Conservation (phyloP, 805 yeast genomes). For the Suhomyces sp. region DNA sequence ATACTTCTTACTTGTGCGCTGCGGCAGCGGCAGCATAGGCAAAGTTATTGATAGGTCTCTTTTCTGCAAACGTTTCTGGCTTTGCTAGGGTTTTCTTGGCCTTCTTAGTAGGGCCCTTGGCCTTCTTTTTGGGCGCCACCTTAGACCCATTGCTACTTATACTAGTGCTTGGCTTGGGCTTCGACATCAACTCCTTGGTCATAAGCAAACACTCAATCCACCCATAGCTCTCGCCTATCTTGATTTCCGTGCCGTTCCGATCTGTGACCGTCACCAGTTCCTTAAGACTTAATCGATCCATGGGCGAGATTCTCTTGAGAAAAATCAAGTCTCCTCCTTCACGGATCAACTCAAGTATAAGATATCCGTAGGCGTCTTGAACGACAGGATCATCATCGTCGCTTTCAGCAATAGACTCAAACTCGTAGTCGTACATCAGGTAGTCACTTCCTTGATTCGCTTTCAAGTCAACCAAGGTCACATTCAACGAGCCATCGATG, state of each 20-base stretch:
- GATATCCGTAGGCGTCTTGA: slow-evolving; percentile 52
- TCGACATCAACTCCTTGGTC: slow-evolving; percentile 51
- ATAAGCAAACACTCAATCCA: slow-evolving; percentile 72
- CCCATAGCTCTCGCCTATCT: slow-evolving; percentile 47
- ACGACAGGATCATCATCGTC: slow-evolving; percentile 23
- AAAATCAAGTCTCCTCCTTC: slow-evolving; percentile 55
- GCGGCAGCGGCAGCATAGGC: slow-evolving; percentile 50
- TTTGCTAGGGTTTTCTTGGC: slow-evolving; percentile 1
- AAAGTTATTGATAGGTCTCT: slow-evolving; percentile 26
- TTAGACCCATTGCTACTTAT: not conserved
- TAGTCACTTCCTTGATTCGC: slow-evolving; percentile 45
- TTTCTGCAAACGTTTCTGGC: slow-evolving; percentile 1
- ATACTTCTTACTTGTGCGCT: slow-evolving; percentile 15
- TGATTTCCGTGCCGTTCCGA: slow-evolving; percentile 23
- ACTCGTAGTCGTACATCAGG: slow-evolving; percentile 79
- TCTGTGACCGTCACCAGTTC: slow-evolving; percentile 29
- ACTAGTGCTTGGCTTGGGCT: not conserved
- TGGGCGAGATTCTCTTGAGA: slow-evolving; percentile 36
- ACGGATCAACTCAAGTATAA: slow-evolving; percentile 60
- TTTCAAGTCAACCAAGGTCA: slow-evolving; percentile 38
- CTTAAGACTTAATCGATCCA: slow-evolving; percentile 29
- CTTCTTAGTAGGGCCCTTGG: not conserved
- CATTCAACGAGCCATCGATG: slow-evolving; percentile 33
- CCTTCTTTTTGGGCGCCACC: slow-evolving; percentile 2
- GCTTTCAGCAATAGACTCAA: slow-evolving; percentile 29